Evolutionary conservation across 148 eudicot genomes (phyloP), one percentile per base, ranked within the genome.

Genomic region (Bassia scoparia): DNA sequence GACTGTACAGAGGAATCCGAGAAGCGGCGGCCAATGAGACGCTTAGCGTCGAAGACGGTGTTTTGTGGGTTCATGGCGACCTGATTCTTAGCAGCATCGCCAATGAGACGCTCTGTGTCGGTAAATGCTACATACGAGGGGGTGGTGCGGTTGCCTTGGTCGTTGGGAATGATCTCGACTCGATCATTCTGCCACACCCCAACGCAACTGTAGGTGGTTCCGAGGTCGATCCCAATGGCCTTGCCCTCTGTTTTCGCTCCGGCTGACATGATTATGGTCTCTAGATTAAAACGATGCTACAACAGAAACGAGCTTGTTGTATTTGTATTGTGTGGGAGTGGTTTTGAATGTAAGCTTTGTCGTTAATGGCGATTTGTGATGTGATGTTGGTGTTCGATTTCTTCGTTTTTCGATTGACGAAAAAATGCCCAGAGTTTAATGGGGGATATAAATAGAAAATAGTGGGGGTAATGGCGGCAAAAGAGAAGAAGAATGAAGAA

Each of bases 121-220:
- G 77, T 74, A 41, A 74, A 74, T 2, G 77, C 77, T 2, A 74
- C 77, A 4, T 74, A 74, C 3, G 77, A 74, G 2, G 77, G 77
- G 21, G 77, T 74, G 37, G 77, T 74, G 1, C 77, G 63, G 70
- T 74, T 74, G 53, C 77, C 77, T 44, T 74, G 77, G n/a, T 74
- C 77, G n/a, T 74, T 74, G 29, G 77, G 77, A 11, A 74, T 74
- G 77, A 74, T 74, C 27, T 74, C 77, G 12, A 74, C 77, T 5
- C 77, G 77, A n/a, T 74, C 77, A 21, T 74, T 56, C 13, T 23
- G 70, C 77, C 77, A 74, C 0, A 74, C 71, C 3, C 71, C 77
- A 5, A 74, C 77, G 20, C 77, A 74, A 37, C 77, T 74, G 77
- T 74, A 74, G 77, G 77, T 74, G 0, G 77, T 74, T 44, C 77